A percentile compares a stretch with the other conserved stretches of the same genome.
phyloP scores from a whole-genome alignment of 306 rosid genomes.

The Boehmeria nivea region DNA sequence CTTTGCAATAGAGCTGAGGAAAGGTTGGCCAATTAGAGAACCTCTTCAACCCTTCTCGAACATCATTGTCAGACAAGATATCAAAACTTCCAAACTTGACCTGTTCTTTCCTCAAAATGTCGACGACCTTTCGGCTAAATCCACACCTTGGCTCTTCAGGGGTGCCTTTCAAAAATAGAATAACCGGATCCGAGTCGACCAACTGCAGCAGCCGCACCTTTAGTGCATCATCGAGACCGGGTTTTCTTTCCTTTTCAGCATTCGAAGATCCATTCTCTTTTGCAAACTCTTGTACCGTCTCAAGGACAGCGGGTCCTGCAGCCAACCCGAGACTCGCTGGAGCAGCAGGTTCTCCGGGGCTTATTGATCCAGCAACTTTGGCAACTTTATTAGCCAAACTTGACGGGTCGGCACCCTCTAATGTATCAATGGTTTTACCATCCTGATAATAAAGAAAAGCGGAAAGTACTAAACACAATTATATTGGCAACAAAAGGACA shows the following conservation, averaged over 20 bases:
- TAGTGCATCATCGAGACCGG: conserved; percentile 39
- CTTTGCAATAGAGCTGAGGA: conserved; percentile 93
- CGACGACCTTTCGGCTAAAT: conserved; percentile 74
- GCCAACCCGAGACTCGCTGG: conserved; percentile 94
- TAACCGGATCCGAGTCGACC: conserved; percentile 48
- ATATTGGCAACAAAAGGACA: background rate
- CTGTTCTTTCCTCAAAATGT: conserved; percentile 66
- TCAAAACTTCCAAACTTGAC: conserved; percentile 84
- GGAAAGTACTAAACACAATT: no score
- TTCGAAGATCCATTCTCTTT: conserved; percentile 51
- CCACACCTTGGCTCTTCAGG: conserved; percentile 83
- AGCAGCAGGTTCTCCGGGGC: conserved; percentile 75
- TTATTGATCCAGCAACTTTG: conserved; percentile 66
- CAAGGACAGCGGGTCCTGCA: conserved; percentile 68
- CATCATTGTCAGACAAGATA: conserved; percentile 61
- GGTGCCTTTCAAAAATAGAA: conserved; percentile 89
- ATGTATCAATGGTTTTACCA: conserved; percentile 72
- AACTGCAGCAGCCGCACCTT: conserved; percentile 53
- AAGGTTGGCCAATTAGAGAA: conserved; percentile 89
- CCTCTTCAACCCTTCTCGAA: conserved; percentile 80
- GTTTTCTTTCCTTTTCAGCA: conserved; percentile 33
- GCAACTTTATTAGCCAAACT: conserved; percentile 93
- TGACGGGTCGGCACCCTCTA: conserved; percentile 99
- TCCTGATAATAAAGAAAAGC: conserved; percentile 47
- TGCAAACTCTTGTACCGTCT: conserved; percentile 65